phyloP scores from a whole-genome alignment of 169 alveolate genomes.

The Blepharisma undulans region DNA sequence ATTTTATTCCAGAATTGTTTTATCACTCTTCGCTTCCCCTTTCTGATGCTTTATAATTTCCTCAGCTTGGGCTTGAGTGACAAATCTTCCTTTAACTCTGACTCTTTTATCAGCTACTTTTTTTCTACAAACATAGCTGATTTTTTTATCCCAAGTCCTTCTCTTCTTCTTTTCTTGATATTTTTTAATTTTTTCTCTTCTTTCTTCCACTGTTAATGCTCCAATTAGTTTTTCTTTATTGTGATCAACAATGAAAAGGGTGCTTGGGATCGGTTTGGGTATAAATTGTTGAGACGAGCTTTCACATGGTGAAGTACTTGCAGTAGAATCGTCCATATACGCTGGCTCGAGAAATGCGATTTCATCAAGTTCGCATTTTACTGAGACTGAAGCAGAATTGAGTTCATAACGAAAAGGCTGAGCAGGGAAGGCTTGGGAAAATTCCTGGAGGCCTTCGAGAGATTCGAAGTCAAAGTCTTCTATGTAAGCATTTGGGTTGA shows the following conservation, averaged over 20 bases:
- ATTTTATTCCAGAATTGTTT: neutral
- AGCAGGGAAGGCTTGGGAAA: neutral
- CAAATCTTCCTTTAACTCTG: constrained; percentile 42
- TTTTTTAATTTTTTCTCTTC: neutral
- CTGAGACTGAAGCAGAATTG: neutral
- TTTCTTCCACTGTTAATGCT: constrained; percentile 10
- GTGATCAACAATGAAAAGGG: neutral
- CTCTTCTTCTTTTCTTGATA: constrained; percentile 22
- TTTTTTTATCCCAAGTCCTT: neutral
- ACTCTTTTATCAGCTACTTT: constrained; percentile 37
- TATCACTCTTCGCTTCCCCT: neutral
- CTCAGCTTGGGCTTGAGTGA: constrained; percentile 32
- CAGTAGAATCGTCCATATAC: neutral
- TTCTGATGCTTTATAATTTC: neutral
- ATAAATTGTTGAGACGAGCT: neutral
- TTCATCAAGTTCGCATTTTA: neutral
- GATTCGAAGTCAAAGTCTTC: neutral
- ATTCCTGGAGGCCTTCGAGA: neutral
- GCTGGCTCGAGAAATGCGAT: neutral
- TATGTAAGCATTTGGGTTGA: neutral
- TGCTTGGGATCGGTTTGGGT: neutral
- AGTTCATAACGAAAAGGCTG: neutral
- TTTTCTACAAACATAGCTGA: constrained; percentile 25
- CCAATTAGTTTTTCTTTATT: neutral
- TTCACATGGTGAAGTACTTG: neutral